Evolutionary conservation across 164 flowering plant species (phyloP).

Genomic region (Brasenia schreberi): DNA sequence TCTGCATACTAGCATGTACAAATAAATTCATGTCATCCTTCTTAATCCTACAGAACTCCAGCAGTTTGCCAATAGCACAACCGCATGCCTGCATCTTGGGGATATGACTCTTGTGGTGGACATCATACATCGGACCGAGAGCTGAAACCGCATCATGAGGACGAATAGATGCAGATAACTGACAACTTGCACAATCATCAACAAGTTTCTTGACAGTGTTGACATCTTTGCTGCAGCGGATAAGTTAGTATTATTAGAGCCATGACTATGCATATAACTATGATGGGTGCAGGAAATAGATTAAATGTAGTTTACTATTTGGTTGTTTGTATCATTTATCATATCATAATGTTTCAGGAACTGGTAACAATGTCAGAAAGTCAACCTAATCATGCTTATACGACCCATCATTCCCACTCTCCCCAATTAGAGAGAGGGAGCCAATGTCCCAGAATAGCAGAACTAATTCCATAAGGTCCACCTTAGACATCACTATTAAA

Average conservation of each 20-base stretch:
- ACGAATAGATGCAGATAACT: conserved; percentile 74
- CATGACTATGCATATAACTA: not conserved
- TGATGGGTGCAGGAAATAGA: not conserved
- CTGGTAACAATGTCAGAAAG: no score
- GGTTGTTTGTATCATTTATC: no score
- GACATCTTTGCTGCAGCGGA: conserved; percentile 84
- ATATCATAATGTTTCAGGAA: no score
- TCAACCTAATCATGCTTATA: no score
- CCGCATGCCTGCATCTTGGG: conserved; percentile 77
- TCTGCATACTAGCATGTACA: conserved; percentile 83
- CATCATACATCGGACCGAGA: conserved; percentile 96
- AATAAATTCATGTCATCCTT: conserved; percentile 86
- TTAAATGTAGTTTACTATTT: no score
- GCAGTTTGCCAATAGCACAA: conserved; percentile 47
- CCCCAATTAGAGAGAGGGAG: no score
- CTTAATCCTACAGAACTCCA: conserved; percentile 49
- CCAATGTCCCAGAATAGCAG: no score
- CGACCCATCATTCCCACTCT: no score
- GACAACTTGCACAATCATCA: conserved; percentile 69
- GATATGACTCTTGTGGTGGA: conserved; percentile 79
- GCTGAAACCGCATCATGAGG: conserved; percentile 99
- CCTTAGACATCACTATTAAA: no score
- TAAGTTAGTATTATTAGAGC: not conserved
- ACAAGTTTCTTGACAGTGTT: conserved; percentile 88
- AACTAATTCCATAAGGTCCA: no score